Evolutionary conservation across 139 green algal species (phyloP), one percentile per base, ranked within the genome.

Genomic region (Desmodesmus armatus): DNA sequence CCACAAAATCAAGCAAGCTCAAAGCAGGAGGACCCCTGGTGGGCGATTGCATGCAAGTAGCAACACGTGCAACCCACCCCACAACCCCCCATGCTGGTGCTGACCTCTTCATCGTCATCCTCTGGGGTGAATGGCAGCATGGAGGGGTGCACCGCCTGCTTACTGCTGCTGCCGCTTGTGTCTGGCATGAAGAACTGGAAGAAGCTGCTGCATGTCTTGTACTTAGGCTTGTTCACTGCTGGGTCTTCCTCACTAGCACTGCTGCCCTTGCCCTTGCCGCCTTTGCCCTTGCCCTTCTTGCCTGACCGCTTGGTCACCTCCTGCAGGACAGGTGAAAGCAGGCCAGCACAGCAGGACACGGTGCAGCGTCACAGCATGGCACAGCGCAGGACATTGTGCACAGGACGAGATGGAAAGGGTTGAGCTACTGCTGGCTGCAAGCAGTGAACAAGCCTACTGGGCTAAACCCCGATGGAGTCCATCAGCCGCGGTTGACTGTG

Each of bases 131-230:
- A 39, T 40, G 19, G 62, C 41, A 11, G 76, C 62, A 62, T 77
- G 62, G 41, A 77, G 41, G 25, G 62, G 39, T 44, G 27, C 41
- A 31, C 55, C 77, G 49, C 41, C 39, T 27, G 15, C 4, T 29
- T 77, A 39, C 77, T 43, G 62, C 58, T 84, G 78, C 77, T 83
- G 77, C 76, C 72, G 76, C 51, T 27, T 15, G 19, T 55, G 31
- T 76, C 63, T 66, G 62, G 78, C 29, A 84, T 29, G 62, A 84
- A 84, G 63, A 84, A 84, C 2, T 63, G 47, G 62, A 84, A 84
- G 31, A 84, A 84, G 78, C 78, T 84, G 62, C 62, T 5, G 41
- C 78, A 84, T n/a, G 78, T 29, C 78, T 77, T 84, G 13, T 77
- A 17, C 41, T 40, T 37, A 27, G 25, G 41, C 33, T 17, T 76